Conservation (phyloP, 1,139 yeast genomes). For the Blastobotrys aristatus region DNA sequence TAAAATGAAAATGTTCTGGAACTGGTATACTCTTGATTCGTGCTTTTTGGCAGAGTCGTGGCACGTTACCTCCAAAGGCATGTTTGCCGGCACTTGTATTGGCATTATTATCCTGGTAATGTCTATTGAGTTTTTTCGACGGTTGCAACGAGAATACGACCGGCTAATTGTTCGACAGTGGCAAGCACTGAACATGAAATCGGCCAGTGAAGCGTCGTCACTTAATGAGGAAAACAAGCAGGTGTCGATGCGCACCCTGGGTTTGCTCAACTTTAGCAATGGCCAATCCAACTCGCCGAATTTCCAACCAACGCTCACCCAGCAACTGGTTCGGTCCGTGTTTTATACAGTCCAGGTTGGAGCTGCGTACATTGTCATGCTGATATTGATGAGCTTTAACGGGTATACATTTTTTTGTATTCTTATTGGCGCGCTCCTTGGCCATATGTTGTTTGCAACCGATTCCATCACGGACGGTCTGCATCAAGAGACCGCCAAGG, state of each 20-base stretch:
- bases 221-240: background rate
- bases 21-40: constrained; percentile 55
- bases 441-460: constrained; percentile 40
- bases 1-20: constrained; percentile 43
- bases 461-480: constrained; percentile 20
- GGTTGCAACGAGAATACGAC: constrained; percentile 55
- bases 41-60: constrained; percentile 61
- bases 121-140: constrained; percentile 52
- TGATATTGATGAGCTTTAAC: constrained; percentile 68
- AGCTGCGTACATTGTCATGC: constrained; percentile 58
- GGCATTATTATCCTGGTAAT: constrained; percentile 56
- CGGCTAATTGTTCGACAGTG: constrained; percentile 35
- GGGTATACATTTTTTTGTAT: constrained; percentile 63
- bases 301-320: constrained; percentile 38
- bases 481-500: constrained; percentile 1
- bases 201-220: constrained; percentile 2
- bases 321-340: constrained; percentile 47
- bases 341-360: constrained; percentile 59
- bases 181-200: constrained; percentile 8
- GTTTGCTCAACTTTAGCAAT: background rate
- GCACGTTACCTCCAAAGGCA: constrained; percentile 56
- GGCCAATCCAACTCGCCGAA: background rate
- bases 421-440: constrained; percentile 57
- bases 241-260: background rate
- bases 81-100: constrained; percentile 66